These are phyloP conservation scores for Plectosphaerella cucumerina DNA, from an alignment of 2,329 filamentous ascomycete genomes.

Conservation along the genomic window DNA sequence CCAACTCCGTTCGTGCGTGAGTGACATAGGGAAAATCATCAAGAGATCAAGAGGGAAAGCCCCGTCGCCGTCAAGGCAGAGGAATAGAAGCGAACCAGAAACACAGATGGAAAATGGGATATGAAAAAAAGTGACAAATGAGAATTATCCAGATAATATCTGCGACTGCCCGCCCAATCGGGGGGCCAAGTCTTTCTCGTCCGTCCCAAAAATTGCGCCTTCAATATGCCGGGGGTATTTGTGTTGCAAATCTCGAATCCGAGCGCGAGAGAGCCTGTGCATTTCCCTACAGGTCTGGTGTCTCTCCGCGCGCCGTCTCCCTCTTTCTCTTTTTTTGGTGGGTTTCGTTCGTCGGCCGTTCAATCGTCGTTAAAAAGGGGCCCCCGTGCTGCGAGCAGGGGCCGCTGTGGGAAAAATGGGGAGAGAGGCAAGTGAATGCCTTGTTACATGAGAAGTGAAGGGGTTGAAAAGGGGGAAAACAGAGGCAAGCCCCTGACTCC, in stretches of 20 bases:
- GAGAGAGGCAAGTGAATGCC: neutral
- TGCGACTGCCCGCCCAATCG: neutral
- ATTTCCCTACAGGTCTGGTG: no score
- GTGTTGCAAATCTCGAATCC: neutral
- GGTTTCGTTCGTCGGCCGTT: neutral
- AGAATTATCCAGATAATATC: neutral
- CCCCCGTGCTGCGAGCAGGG: neutral
- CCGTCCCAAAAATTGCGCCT: neutral
- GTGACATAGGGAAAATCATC: neutral
- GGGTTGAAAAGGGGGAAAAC: neutral
- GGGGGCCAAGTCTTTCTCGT: neutral
- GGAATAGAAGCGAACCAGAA: neutral
- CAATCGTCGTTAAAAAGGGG: neutral
- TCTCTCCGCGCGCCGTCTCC: neutral
- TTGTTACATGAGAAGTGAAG: neutral
- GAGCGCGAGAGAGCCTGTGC: neutral
- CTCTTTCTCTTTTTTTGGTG: neutral
- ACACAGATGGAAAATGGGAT: neutral
- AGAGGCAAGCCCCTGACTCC: conserved; percentile 7
- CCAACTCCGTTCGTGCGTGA: no score
- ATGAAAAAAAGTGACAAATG: neutral
- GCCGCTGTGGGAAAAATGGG: neutral
- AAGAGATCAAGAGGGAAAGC: neutral
- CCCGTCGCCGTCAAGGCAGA: neutral
- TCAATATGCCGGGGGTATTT: neutral